These are phyloP conservation scores for Dipodascus geniculatus DNA, from an alignment of 805 yeast genomes.

Conservation along the genomic window DNA sequence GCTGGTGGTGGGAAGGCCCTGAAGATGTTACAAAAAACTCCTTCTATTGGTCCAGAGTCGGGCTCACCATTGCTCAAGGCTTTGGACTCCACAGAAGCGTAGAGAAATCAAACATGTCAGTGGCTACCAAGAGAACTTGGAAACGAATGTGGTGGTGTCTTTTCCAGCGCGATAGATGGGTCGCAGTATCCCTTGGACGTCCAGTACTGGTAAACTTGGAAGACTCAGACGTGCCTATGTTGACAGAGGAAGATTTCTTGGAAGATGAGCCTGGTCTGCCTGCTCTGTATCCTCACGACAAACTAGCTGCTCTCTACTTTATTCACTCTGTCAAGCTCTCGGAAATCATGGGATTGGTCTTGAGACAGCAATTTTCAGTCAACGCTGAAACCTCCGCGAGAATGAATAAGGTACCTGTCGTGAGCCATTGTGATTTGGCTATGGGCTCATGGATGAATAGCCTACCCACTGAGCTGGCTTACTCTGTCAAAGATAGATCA, in stretches of 20 bases:
- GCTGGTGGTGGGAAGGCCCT: slow-evolving; percentile 45
- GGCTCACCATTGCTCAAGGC: slow-evolving; percentile 29
- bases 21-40: slow-evolving; percentile 50
- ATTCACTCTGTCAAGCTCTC: slow-evolving; percentile 54
- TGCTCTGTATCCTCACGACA: slow-evolving; percentile 32
- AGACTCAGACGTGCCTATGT: slow-evolving; percentile 66
- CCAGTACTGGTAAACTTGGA: slow-evolving; percentile 57
- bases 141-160: slow-evolving; percentile 71
- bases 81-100: slow-evolving; percentile 24
- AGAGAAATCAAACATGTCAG: slow-evolving; percentile 24
- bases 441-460: slow-evolving; percentile 68
- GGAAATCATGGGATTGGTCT: slow-evolving; percentile 58
- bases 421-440: slow-evolving; percentile 55
- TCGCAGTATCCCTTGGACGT: slow-evolving; percentile 64
- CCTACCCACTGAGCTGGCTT: slow-evolving; percentile 50
- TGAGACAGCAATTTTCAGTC: slow-evolving; percentile 59
- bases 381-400: slow-evolving; percentile 43
- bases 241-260: slow-evolving; percentile 49
- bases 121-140: slow-evolving; percentile 38
- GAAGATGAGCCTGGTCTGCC: slow-evolving; percentile 35
- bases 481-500: slow-evolving; percentile 42
- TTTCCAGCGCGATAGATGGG: slow-evolving; percentile 56
- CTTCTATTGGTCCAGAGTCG: slow-evolving; percentile 52
- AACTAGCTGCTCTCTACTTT: slow-evolving; percentile 42
- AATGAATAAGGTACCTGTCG: slow-evolving; percentile 36